These are phyloP conservation scores for Podaxis pistillaris DNA, from an alignment of 768 basidiomycete genomes.

Conservation along the genomic window DNA sequence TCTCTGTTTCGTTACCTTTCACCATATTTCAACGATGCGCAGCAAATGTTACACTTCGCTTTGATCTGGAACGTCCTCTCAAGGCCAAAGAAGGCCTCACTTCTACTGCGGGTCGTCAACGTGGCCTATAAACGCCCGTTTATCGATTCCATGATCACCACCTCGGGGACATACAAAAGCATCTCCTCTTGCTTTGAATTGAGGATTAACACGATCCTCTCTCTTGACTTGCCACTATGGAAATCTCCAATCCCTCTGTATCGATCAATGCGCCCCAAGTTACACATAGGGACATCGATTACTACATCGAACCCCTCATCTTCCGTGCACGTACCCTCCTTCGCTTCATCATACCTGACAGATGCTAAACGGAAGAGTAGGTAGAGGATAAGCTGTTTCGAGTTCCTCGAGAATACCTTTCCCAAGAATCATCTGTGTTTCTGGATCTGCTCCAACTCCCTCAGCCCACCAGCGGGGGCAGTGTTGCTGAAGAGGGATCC, in stretches of 20 bases:
- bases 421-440: slow-evolving; percentile 33
- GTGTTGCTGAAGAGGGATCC: neutral
- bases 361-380: slow-evolving; percentile 19
- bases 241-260: neutral
- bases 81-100: too few relatives aligned
- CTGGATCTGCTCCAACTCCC: slow-evolving; percentile 31
- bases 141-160: too few relatives aligned
- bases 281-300: neutral
- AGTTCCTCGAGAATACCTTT: slow-evolving; percentile 34
- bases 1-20: too few relatives aligned
- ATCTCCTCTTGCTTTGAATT: too few relatives aligned
- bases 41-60: too few relatives aligned
- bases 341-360: slow-evolving; percentile 2
- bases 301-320: slow-evolving; percentile 1
- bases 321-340: slow-evolving; percentile 6
- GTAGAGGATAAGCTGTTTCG: slow-evolving; percentile 39
- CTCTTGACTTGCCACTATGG: neutral
- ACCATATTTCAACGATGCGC: too few relatives aligned
- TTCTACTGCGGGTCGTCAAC: too few relatives aligned
- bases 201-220: too few relatives aligned
- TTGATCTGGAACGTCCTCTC: too few relatives aligned
- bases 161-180: too few relatives aligned
- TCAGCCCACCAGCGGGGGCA: slow-evolving; percentile 1
- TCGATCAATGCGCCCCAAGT: neutral
- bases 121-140: too few relatives aligned